Evolutionary conservation across 2,329 filamentous ascomycete species (phyloP).

Genomic region (Paraphoma sp.): DNA sequence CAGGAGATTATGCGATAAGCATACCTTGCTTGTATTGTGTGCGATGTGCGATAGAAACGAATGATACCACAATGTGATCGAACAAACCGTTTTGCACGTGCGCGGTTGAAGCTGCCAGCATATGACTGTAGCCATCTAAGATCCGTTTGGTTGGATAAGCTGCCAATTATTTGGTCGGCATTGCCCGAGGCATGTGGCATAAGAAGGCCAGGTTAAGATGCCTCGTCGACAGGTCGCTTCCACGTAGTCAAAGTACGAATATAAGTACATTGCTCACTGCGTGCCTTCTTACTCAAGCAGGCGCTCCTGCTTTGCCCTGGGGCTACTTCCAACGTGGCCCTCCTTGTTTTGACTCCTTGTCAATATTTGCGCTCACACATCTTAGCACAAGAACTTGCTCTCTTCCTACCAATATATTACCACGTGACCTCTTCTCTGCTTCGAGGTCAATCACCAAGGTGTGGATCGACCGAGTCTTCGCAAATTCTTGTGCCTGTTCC

Average conservation of each 20-base stretch:
- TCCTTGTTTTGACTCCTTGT: too few species aligned
- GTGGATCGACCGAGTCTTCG: too few species aligned
- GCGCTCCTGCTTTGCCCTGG: too few species aligned
- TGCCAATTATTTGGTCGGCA: not conserved
- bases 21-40: conserved; percentile 8
- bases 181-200: not conserved
- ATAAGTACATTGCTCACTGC: conserved; percentile 17
- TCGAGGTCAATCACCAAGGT: too few species aligned
- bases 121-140: conserved; percentile 13
- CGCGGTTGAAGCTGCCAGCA: conserved; percentile 18
- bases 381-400: not conserved
- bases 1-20: conserved; percentile 87
- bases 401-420: not conserved
- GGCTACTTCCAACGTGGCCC: too few species aligned
- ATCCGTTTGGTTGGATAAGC: conserved; percentile 1
- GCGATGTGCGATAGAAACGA: conserved; percentile 31
- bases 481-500: too few species aligned
- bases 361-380: not conserved
- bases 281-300: too few species aligned
- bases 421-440: too few species aligned
- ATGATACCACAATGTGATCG: conserved; percentile 28
- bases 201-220: not conserved
- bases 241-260: conserved; percentile 13
- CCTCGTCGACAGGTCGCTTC: not conserved
- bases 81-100: not conserved